Evolutionary conservation across 306 rosid genomes (phyloP), one percentile per base, ranked within the genome.

Genomic region (Gillenia trifoliata): DNA sequence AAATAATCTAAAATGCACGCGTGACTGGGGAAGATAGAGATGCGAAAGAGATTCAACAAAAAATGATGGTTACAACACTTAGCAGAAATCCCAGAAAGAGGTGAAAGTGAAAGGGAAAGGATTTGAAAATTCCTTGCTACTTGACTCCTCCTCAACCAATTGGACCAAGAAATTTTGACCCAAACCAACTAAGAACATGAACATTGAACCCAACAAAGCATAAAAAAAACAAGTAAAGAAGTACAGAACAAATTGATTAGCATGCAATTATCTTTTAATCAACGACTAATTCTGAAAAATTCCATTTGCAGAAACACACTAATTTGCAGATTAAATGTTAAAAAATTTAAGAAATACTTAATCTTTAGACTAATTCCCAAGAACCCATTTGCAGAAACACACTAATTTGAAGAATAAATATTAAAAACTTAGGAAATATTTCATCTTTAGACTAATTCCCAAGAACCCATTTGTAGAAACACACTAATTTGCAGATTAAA

Each of bases 31-130:
- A n/a, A n/a, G n/a, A n/a, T n/a, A n/a, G n/a, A n/a, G n/a, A n/a
- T 57, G 66, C 66, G 56, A 57, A 71, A 57, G 61, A 38, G 66
- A 71, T 71, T 56, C 54, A 36, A 52, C 75, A n/a, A n/a, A 33
- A 25, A 36, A 36, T 29, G 67, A 33, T 43, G 67, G 41, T 19
- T 33, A 30, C 43, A 62, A 40, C 8, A 13, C 36, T 29, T 62
- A 30, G 28, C 7, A 9, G 33, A 28, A 60, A 62, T 25, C 40
- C 22, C 66, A 19, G 47, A 64, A 64, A 64, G 16, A 25, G 43
- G 66, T 7, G 31, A 33, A 19, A 33, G 9, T 36, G 54, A 71
- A 16, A 34, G 54, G 26, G 52, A 25, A 56, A 8, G 33, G 31
- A 50, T 33, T 23, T 25, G 55, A 47, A 71, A 56, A 55, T 71